A percentile compares a stretch with the other conserved stretches of the same genome.
Evolutionary conservation across 352 stramenopile species (phyloP).

Genomic region (Phytophthora capsici): DNA sequence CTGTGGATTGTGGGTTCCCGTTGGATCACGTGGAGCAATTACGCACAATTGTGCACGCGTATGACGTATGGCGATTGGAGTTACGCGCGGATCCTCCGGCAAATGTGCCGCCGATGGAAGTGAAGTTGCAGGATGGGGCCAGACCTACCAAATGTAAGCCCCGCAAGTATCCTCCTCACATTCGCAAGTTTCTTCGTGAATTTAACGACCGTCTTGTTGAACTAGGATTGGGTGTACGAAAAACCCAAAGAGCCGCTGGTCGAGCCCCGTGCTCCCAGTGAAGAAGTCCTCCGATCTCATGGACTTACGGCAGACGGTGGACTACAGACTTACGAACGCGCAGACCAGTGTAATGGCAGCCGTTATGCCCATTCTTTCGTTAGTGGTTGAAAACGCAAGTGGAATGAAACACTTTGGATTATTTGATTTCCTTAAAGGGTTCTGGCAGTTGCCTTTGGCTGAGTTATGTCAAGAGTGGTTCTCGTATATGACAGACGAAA

Average conservation of each 20-base stretch:
- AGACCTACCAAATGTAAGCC: too few species aligned
- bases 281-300: slow-evolving; percentile 5
- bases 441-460: slow-evolving; percentile 6
- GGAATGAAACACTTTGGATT: slow-evolving; percentile 10
- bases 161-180: too few species aligned
- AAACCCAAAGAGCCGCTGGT: not conserved
- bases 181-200: not conserved
- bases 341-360: slow-evolving; percentile 9
- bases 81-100: too few species aligned
- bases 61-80: too few species aligned
- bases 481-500: slow-evolving; percentile 30
- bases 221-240: slow-evolving; percentile 1
- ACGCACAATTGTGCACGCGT: too few species aligned
- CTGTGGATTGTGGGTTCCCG: not conserved
- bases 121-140: too few species aligned
- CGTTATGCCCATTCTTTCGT: slow-evolving; percentile 17
- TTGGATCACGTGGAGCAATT: not conserved
- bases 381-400: not conserved
- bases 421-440: slow-evolving; percentile 17
- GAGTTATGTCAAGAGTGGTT: slow-evolving; percentile 10
- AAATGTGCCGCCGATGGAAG: not conserved
- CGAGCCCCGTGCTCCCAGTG: slow-evolving; percentile 12
- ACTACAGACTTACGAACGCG: slow-evolving; percentile 2
- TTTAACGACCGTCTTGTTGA: not conserved
- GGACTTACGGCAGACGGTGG: slow-evolving; percentile 1